Percentiles rank a stretch among this genome's conserved stretches.
Conservation (phyloP, 129 eudicot genomes). For the Saposhnikovia divaricata region DNA sequence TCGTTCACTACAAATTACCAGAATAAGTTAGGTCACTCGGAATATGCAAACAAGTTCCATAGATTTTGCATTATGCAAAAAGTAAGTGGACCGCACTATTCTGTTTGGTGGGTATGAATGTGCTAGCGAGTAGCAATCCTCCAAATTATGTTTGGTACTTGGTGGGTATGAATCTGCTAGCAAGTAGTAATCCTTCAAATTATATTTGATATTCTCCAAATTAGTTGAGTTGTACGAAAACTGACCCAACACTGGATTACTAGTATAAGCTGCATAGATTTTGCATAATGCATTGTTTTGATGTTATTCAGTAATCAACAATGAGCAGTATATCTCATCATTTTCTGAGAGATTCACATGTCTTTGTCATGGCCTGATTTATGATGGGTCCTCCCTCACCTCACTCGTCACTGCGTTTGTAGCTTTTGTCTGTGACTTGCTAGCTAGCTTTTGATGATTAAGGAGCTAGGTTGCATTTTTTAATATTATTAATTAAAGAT, state of each 20-base stretch:
- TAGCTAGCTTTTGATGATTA: not conserved
- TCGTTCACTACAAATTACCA: not conserved
- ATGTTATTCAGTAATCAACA: not conserved
- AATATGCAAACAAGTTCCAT: no score
- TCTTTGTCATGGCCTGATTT: constrained; percentile 3
- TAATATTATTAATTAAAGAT: not conserved
- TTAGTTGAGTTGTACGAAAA: no score
- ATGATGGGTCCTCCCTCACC: not conserved
- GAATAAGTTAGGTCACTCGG: not conserved
- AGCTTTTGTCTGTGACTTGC: not conserved
- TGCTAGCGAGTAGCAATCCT: no score
- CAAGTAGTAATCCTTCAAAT: no score
- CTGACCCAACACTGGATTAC: no score
- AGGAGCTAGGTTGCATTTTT: not conserved
- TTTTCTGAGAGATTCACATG: not conserved
- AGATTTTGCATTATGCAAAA: no score
- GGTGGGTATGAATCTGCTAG: no score
- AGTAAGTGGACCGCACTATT: no score
- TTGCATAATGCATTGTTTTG: not conserved
- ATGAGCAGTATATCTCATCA: not conserved
- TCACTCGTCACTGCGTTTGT: not conserved
- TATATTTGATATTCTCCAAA: no score
- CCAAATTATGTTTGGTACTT: no score
- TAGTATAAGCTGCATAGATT: no score
- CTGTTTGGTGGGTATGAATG: no score